A percentile compares a stretch with the other conserved stretches of the same genome.
Conservation (phyloP, 2,329 filamentous ascomycete species). For the Neonectria hederae region DNA sequence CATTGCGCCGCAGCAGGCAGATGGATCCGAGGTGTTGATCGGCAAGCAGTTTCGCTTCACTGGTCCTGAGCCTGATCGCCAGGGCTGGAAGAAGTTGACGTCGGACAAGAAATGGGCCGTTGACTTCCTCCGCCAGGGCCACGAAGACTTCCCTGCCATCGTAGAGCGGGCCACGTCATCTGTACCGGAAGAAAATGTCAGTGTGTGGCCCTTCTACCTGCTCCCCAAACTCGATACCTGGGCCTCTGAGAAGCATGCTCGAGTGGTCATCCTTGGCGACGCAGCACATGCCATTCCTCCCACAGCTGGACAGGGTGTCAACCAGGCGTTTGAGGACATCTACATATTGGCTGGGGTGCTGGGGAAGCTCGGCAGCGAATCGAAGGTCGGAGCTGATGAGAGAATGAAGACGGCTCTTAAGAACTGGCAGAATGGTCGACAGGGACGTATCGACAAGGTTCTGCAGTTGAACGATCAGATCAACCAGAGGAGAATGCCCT, state of each 20-base stretch:
- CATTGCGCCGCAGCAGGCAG: conserved; percentile 57
- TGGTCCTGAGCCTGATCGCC: conserved; percentile 47
- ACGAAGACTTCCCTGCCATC: conserved; percentile 49
- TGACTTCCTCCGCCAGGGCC: conserved; percentile 47
- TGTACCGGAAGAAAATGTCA: conserved; percentile 48
- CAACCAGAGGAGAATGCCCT: conserved; percentile 57
- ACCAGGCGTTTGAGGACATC: conserved; percentile 61
- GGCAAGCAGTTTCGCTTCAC: conserved; percentile 54
- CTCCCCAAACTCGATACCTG: conserved; percentile 58
- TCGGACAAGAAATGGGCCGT: conserved; percentile 51
- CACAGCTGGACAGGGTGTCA: conserved; percentile 56
- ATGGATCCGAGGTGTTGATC: conserved; percentile 60
- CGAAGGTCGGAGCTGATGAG: conserved; percentile 41
- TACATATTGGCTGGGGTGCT: conserved; percentile 55
- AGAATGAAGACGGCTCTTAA: conserved; percentile 3
- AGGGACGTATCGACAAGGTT: conserved; percentile 58
- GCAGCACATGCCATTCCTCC: conserved; percentile 60
- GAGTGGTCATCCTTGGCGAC: conserved; percentile 58
- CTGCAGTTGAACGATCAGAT: conserved; percentile 59
- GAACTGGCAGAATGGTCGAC: conserved; percentile 58
- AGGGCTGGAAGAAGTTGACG: conserved; percentile 54
- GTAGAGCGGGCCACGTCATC: conserved; percentile 47
- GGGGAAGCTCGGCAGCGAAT: conserved; percentile 19
- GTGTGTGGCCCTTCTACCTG: conserved; percentile 60
- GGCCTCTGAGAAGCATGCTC: conserved; percentile 47